Percentiles rank a stretch among this genome's conserved stretches.
These are phyloP conservation scores for Zoysia matrella DNA, from an alignment of 202 grass and related monocot genomes.

Conservation along the genomic window DNA sequence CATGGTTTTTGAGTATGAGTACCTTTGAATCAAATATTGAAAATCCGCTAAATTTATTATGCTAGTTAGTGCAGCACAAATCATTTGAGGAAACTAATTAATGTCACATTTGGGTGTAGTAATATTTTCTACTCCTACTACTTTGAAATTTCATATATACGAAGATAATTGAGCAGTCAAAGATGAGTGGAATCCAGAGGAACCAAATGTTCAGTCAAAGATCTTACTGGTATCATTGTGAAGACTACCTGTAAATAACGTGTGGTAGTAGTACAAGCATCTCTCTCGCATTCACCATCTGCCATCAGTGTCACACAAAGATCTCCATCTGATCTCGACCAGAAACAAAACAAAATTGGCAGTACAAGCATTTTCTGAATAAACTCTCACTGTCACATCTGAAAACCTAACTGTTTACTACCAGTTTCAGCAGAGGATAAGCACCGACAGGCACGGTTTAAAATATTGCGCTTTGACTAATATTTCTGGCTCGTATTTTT, in stretches of 20 bases:
- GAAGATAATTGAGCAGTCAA: background rate
- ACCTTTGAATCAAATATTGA: conserved; percentile 5
- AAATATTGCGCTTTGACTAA: conserved; percentile 1
- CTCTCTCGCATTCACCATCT: conserved; percentile 34
- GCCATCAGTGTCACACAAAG: conserved; percentile 36
- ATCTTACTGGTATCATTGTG: background rate
- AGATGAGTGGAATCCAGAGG: background rate
- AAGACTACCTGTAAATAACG: conserved; percentile 30
- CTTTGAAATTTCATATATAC: background rate
- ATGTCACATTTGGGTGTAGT: background rate
- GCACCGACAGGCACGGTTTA: conserved; percentile 30
- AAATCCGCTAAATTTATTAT: background rate
- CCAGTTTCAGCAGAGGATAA: conserved; percentile 30
- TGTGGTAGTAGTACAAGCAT: background rate
- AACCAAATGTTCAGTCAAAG: conserved; percentile 32
- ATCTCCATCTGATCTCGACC: conserved; percentile 2
- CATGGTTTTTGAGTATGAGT: background rate
- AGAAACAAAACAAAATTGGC: background rate
- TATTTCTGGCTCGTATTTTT: background rate
- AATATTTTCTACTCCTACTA: background rate
- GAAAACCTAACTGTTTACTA: conserved; percentile 35
- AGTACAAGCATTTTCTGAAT: conserved; percentile 21
- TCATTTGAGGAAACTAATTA: background rate
- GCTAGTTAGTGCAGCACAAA: background rate
- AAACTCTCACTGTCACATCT: conserved; percentile 35